Evolutionary conservation across 768 basidiomycete species (phyloP).

Genomic region (Agrocybe chaxingu): DNA sequence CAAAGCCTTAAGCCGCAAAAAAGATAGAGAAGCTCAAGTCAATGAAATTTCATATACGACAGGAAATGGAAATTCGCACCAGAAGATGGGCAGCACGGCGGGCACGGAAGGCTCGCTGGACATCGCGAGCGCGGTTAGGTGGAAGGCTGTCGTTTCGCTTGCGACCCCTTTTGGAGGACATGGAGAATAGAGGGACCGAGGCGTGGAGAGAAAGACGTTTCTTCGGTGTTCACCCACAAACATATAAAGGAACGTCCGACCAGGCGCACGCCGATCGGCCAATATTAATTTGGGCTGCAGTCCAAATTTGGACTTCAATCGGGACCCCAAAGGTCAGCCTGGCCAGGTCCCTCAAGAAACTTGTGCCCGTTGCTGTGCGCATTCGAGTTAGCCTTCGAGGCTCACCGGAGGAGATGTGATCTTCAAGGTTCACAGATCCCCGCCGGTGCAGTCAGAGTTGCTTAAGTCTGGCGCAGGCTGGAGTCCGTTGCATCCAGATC

Average conservation of each 20-base stretch:
- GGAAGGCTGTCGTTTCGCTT: slow-evolving; percentile 81
- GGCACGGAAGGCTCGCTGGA: slow-evolving; percentile 87
- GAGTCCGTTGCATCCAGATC: too few species aligned
- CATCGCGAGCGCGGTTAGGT: slow-evolving; percentile 81
- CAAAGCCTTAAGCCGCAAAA: slow-evolving; percentile 54
- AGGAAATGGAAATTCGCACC: slow-evolving; percentile 40
- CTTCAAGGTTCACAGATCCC: too few species aligned
- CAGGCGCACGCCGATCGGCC: slow-evolving; percentile 22
- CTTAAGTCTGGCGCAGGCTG: too few species aligned
- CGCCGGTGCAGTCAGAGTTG: too few species aligned
- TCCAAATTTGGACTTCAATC: slow-evolving; percentile 24
- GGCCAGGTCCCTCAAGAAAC: not conserved
- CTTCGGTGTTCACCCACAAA: slow-evolving; percentile 18
- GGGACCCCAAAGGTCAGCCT: slow-evolving; percentile 8
- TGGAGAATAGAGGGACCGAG: slow-evolving; percentile 34
- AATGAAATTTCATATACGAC: slow-evolving; percentile 38
- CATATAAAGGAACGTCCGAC: slow-evolving; percentile 40
- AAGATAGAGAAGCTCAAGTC: slow-evolving; percentile 24
- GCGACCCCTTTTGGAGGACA: slow-evolving; percentile 87
- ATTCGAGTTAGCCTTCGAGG: too few species aligned
- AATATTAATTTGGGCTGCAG: slow-evolving; percentile 23
- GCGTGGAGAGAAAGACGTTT: slow-evolving; percentile 21
- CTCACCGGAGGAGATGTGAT: too few species aligned
- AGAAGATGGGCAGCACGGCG: slow-evolving; percentile 84
- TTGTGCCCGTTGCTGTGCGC: not conserved